These are phyloP conservation scores for Vigna hirtella DNA, from an alignment of 306 rosid species.

Conservation along the genomic window DNA sequence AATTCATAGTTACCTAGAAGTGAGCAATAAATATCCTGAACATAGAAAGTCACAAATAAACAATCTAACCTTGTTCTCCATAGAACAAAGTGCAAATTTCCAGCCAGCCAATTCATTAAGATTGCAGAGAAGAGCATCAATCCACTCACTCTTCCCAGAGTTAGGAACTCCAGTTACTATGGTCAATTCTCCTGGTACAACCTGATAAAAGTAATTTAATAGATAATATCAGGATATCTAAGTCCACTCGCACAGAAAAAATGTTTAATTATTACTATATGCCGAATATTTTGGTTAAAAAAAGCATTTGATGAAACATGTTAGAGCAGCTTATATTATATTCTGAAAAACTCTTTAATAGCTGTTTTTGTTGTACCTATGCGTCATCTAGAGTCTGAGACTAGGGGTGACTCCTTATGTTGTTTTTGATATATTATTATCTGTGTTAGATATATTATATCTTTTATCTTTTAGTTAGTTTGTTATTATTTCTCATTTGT, in stretches of 20 bases:
- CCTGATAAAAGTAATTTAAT: conserved; percentile 57
- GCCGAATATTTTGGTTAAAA: conserved; percentile 2
- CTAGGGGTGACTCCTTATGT: background rate
- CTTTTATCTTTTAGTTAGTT: too few species aligned
- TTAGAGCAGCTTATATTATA: too few species aligned
- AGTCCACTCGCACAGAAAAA: conserved; percentile 5
- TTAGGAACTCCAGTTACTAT: conserved; percentile 94
- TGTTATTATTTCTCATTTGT: too few species aligned
- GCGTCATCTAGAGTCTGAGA: too few species aligned
- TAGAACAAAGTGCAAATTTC: conserved; percentile 94
- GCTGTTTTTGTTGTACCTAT: too few species aligned
- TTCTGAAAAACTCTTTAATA: too few species aligned
- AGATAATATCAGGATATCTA: conserved; percentile 24
- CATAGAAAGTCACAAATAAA: conserved; percentile 32
- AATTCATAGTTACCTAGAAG: conserved; percentile 1
- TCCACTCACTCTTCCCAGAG: conserved; percentile 99
- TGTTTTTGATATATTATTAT: conserved; percentile 5
- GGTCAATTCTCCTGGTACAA: conserved; percentile 95
- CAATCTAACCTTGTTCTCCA: conserved; percentile 87
- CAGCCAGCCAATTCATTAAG: conserved; percentile 70
- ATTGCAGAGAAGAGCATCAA: conserved; percentile 97
- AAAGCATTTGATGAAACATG: conserved; percentile 8
- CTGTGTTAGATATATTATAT: too few species aligned
- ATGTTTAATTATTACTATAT: background rate
- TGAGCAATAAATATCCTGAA: conserved; percentile 22